Base-by-base conservation (phyloP, 2,329 filamentous ascomycete species). In the Metarhizium album region DNA sequence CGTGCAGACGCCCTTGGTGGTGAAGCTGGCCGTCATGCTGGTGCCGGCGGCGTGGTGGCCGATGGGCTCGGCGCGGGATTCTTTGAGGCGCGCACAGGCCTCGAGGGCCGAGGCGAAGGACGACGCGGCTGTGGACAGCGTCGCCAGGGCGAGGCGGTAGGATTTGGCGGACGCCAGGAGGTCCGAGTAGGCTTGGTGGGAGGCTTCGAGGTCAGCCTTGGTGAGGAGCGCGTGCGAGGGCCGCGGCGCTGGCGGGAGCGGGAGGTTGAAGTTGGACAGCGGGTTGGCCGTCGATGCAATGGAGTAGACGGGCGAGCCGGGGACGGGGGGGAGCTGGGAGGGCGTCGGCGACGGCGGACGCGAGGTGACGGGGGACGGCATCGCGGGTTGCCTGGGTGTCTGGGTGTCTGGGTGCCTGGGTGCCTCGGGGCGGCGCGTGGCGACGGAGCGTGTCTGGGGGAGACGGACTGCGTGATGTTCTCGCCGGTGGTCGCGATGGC, bases 71-170 rank as follows among this genome's bases (percentile, higher is more conserved):
- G 80, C 78, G 48, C 81, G 75, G 33, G 82, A 78, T 62, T 85
- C 82, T 60, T 84, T 85, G 31, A 84, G 69, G 14, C 82, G 76
- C n/a, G 82, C 82, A 64, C 82, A 86, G 53, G 80, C 67, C 67
- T 86, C 82, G 53, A 86, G 74, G 16, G 82, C 80, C 45, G 75
- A 74, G 46, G 80, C 82, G 61, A 86, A 85, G 31, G 75, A 70
- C 0, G 80, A 83, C 2, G 82, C 79, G 2, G 82, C 76, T 4
- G 71, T 73, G 8, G 81, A 83, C 13, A 85, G 70, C 2, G 76
- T 64, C 35, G 81, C 75, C 45, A 86, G 77, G 16, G 82, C 80
- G 20, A 78, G 63, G 45, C 82, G 78, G 64, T 84, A 86, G 40
- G 74, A 66, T 63, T 85, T 85, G 43, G 82, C 82, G 14, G 76